These are phyloP conservation scores for Nakazawaea siamensis DNA, from an alignment of 805 yeast genomes.

Conservation along the genomic window DNA sequence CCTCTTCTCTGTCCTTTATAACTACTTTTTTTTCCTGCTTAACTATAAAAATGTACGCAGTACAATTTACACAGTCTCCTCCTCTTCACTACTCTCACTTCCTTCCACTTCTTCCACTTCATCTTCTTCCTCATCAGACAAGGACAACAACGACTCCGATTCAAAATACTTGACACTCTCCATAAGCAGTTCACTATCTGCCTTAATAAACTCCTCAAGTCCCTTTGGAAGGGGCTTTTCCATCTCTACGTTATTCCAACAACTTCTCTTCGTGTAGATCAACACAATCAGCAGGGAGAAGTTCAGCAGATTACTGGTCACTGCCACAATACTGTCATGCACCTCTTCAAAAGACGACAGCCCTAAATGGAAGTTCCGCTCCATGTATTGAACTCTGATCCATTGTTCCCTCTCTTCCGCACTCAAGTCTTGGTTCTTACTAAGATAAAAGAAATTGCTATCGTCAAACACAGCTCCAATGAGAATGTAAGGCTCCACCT, in stretches of 20 bases:
- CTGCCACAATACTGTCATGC: background rate
- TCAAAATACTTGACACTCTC: background rate
- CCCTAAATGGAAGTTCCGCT: slow-evolving; percentile 11
- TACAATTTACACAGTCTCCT: no score
- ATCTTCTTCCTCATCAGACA: slow-evolving; percentile 6
- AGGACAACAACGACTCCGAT: background rate
- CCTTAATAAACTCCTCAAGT: background rate
- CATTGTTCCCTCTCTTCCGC: slow-evolving; percentile 17
- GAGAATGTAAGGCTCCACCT: slow-evolving; percentile 28
- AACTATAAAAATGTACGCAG: no score
- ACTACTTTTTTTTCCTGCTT: no score
- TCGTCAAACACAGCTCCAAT: slow-evolving; percentile 27
- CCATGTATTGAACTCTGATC: slow-evolving; percentile 23
- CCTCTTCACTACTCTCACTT: no score
- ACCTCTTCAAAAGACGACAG: slow-evolving; percentile 5
- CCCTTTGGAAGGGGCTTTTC: background rate
- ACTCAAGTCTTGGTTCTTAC: slow-evolving; percentile 10
- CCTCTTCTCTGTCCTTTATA: no score
- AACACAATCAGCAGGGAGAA: slow-evolving; percentile 3
- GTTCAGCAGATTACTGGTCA: background rate
- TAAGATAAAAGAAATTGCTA: slow-evolving; percentile 22
- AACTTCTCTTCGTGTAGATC: background rate
- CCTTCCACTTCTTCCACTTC: slow-evolving; percentile 5
- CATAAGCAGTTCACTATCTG: background rate
- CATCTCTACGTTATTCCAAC: slow-evolving; percentile 2